Conservation (phyloP, 176 grass and related monocot species). For the Cymbopogon citratus region DNA sequence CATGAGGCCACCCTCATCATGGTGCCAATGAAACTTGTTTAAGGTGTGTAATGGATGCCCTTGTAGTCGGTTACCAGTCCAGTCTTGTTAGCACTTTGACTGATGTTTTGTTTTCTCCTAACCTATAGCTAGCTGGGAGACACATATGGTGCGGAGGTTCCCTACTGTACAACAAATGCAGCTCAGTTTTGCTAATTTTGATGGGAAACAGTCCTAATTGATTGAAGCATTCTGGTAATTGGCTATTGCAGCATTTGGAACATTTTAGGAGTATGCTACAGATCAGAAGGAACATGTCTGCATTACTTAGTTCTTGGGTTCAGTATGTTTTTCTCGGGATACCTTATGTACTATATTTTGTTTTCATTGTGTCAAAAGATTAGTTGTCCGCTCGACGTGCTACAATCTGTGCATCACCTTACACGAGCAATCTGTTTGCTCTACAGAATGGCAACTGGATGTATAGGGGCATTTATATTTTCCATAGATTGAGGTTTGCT, state of each 20-base stretch:
- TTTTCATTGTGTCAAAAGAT: conserved; percentile 17
- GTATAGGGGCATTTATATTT: conserved; percentile 39
- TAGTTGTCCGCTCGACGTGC: background rate
- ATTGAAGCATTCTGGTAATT: conserved; percentile 34
- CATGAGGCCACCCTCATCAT: conserved; percentile 67
- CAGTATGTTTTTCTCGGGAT: conserved; percentile 13
- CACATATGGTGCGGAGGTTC: conserved; percentile 12
- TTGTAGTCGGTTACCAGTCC: conserved; percentile 5
- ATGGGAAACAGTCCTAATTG: conserved; percentile 24
- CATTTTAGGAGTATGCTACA: conserved; percentile 31
- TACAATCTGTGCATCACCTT: background rate
- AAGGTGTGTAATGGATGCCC: conserved; percentile 40
- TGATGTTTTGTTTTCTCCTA: conserved; percentile 44
- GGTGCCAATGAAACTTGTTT: conserved; percentile 49
- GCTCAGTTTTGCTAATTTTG: conserved; percentile 50
- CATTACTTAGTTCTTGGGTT: conserved; percentile 5
- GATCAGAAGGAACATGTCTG: conserved; percentile 27
- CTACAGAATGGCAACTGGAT: conserved; percentile 24
- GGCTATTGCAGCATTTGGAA: conserved; percentile 23
- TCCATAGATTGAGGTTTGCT: conserved; percentile 31
- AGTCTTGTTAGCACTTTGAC: conserved; percentile 12
- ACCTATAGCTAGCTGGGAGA: conserved; percentile 31
- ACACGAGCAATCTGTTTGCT: conserved; percentile 4
- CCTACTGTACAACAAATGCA: conserved; percentile 15
- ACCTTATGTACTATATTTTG: conserved; percentile 17